A percentile compares a stretch with the other conserved stretches of the same genome.
These are phyloP conservation scores for Mortierella sp. DNA, from an alignment of 371 early-diverging fungal genomes.

Conservation along the genomic window DNA sequence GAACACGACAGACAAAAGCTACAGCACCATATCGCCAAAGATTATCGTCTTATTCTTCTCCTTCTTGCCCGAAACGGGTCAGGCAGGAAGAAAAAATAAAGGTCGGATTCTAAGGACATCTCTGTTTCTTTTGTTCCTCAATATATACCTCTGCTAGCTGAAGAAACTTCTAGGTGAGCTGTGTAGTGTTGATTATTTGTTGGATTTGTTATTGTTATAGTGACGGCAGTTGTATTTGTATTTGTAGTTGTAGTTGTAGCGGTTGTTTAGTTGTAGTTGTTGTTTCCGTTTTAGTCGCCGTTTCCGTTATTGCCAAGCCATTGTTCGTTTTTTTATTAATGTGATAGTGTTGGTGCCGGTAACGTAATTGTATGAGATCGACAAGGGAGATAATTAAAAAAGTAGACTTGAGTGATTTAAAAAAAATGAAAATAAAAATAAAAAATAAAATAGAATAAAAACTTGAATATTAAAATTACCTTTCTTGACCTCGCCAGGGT, in stretches of 20 bases:
- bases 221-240: too few relatives aligned
- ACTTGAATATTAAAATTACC: conserved; percentile 17
- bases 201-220: conserved; percentile 2
- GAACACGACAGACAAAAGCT: neutral
- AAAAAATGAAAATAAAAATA: neutral
- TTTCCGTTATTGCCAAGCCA: too few relatives aligned
- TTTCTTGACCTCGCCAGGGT: conserved; percentile 47
- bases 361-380: too few relatives aligned
- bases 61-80: neutral
- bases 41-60: neutral
- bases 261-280: too few relatives aligned
- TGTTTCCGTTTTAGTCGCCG: too few relatives aligned
- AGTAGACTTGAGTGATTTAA: neutral
- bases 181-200: neutral
- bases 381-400: neutral
- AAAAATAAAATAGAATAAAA: neutral
- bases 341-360: neutral
- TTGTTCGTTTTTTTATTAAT: neutral
- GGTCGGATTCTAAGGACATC: neutral
- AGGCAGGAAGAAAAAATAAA: neutral
- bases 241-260: too few relatives aligned
- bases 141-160: conserved; percentile 42
- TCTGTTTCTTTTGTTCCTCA: neutral
- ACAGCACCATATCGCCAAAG: neutral
- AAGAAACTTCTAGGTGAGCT: conserved; percentile 26